Conservation (phyloP, 2,329 filamentous ascomycete genomes). For the Nectriaceae sp. region DNA sequence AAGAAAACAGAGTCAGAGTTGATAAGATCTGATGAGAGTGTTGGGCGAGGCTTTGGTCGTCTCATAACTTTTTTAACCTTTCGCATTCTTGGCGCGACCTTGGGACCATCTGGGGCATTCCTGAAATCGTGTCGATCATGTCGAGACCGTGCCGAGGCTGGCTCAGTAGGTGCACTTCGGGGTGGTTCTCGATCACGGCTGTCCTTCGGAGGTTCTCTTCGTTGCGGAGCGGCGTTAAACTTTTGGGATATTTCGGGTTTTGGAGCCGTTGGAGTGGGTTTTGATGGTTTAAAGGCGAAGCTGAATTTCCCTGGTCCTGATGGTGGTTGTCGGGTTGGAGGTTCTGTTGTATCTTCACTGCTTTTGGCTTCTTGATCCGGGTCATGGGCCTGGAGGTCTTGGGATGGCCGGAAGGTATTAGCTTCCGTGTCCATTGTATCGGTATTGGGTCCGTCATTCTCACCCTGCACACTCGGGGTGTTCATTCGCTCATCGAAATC, state of each 20-base stretch:
- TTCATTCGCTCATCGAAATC: constrained; percentile 15
- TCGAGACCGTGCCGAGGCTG: constrained; percentile 49
- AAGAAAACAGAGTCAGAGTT: constrained; percentile 89
- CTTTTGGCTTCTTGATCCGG: constrained; percentile 42
- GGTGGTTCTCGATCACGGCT: constrained; percentile 49
- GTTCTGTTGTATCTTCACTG: constrained; percentile 52
- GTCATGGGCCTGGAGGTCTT: constrained; percentile 11
- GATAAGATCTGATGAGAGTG: constrained; percentile 70
- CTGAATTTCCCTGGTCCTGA: constrained; percentile 76
- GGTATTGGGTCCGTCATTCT: constrained; percentile 14
- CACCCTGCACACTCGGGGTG: constrained; percentile 1
- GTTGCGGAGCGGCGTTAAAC: constrained; percentile 63
- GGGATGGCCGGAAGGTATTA: constrained; percentile 28
- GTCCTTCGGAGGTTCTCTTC: constrained; percentile 37
- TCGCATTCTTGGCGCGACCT: constrained; percentile 53
- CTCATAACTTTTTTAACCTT: constrained; percentile 69
- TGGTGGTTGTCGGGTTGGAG: constrained; percentile 55
- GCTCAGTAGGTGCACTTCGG: constrained; percentile 53
- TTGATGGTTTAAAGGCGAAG: constrained; percentile 85
- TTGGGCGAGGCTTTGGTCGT: constrained; percentile 70
- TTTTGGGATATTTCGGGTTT: constrained; percentile 69
- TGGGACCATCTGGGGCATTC: constrained; percentile 37
- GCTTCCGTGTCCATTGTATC: constrained; percentile 19
- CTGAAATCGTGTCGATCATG: constrained; percentile 38
- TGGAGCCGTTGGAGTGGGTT: constrained; percentile 56